Evolutionary conservation across 2,329 filamentous ascomycete genomes (phyloP).

Genomic region (Colletotrichum limetticola): DNA sequence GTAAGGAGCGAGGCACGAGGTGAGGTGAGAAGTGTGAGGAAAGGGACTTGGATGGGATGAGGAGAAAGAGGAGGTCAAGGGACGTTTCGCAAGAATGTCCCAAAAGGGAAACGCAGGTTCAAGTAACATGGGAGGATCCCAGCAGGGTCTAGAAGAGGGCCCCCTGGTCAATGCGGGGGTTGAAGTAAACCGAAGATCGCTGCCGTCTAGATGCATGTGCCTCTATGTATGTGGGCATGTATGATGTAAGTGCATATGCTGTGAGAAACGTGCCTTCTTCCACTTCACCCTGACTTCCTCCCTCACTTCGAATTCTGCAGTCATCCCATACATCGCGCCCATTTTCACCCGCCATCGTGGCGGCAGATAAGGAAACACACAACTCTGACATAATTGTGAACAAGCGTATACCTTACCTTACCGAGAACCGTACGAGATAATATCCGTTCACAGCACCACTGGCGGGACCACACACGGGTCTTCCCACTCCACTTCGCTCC

Average conservation of each 20-base stretch:
- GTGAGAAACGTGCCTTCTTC: too few relatives aligned
- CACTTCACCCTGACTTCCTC: background rate
- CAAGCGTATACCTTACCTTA: background rate
- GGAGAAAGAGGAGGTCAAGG: constrained; percentile 23
- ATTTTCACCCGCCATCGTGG: background rate
- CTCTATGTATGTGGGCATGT: too few relatives aligned
- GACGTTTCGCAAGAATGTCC: constrained; percentile 40
- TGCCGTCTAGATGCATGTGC: constrained; percentile 9
- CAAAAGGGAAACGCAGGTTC: constrained; percentile 34
- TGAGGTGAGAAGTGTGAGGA: constrained; percentile 13
- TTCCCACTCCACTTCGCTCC: background rate
- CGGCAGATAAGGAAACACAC: background rate
- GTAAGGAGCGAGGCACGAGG: background rate
- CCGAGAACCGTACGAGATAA: too few relatives aligned
- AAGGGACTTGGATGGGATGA: constrained; percentile 7
- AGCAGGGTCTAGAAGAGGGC: constrained; percentile 18
- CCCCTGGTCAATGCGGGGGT: constrained; percentile 29
- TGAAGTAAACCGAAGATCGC: constrained; percentile 31
- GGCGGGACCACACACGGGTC: background rate
- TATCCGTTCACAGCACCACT: background rate
- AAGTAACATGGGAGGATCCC: constrained; percentile 24
- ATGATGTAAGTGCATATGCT: background rate
- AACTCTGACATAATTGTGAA: background rate
- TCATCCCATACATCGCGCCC: background rate
- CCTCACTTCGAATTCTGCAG: background rate